Percentiles rank a stretch among this genome's conserved stretches.
Evolutionary conservation across 306 rosid genomes (phyloP).

Genomic region (Luffa aegyptiaca): DNA sequence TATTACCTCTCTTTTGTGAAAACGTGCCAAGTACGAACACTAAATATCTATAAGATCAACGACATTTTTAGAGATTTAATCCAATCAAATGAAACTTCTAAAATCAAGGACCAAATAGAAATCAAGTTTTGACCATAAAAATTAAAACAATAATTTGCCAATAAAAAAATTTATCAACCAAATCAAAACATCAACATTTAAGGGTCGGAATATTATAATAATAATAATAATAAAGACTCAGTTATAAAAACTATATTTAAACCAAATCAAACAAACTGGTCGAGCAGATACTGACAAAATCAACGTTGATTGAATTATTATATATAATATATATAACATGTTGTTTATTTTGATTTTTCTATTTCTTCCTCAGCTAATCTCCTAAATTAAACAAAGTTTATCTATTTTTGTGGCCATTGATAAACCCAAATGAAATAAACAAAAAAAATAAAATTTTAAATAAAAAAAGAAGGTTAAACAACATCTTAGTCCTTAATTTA

Average conservation of each 20-base stretch:
- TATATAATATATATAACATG: background rate
- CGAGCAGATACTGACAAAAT: background rate
- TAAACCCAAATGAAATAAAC: background rate
- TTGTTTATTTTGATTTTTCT: background rate
- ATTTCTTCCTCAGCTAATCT: background rate
- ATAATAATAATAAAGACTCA: too few species aligned
- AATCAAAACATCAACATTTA: background rate
- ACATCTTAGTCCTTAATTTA: too few species aligned
- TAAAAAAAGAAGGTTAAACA: too few species aligned
- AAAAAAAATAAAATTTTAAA: background rate
- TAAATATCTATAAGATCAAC: too few species aligned
- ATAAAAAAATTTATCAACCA: too few species aligned
- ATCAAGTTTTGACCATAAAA: too few species aligned
- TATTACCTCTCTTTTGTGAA: too few species aligned
- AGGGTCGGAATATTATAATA: background rate
- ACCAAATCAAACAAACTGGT: background rate
- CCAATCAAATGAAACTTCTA: too few species aligned
- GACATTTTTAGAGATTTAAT: too few species aligned
- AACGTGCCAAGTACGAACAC: too few species aligned
- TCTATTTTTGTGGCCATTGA: background rate
- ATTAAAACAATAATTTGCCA: too few species aligned
- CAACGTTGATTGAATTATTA: background rate
- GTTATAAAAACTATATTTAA: background rate
- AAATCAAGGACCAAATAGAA: too few species aligned
- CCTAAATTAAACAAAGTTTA: background rate